Conservation (phyloP, 2,329 filamentous ascomycete species). For the Zymoseptoria crescenta region DNA sequence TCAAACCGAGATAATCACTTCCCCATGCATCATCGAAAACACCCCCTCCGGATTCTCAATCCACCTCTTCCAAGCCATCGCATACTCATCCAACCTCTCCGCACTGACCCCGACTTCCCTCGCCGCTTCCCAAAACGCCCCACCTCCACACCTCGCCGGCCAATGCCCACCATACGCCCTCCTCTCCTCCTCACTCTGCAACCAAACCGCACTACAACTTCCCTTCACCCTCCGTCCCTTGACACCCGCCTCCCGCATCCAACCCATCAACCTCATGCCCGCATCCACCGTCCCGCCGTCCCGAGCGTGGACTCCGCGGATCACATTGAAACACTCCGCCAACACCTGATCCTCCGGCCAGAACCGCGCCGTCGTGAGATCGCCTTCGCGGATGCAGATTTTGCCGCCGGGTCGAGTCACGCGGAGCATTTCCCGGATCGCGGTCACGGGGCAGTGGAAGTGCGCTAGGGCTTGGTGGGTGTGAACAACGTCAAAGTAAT, state of each 20-base stretch:
- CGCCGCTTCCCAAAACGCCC: constrained; percentile 14
- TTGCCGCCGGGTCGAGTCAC: constrained; percentile 6
- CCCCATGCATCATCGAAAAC: constrained; percentile 19
- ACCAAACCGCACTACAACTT: constrained; percentile 7
- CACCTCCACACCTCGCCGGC: constrained; percentile 16
- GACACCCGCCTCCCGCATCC: constrained; percentile 9
- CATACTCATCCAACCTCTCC: constrained; percentile 12
- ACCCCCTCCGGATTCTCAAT: constrained; percentile 11
- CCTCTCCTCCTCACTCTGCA: constrained; percentile 10
- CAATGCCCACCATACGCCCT: constrained; percentile 17
- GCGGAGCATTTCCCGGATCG: constrained; percentile 8
- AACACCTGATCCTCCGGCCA: constrained; percentile 7
- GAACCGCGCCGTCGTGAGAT: constrained; percentile 13
- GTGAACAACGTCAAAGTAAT: constrained; percentile 76
- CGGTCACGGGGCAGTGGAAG: constrained; percentile 39
- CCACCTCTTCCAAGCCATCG: constrained; percentile 17
- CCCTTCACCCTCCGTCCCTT: constrained; percentile 1
- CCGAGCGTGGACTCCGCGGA: constrained; percentile 9
- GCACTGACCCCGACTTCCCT: constrained; percentile 10
- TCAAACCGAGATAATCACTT: constrained; percentile 5
- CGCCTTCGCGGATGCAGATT: constrained; percentile 17
- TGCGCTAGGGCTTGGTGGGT: constrained; percentile 52
- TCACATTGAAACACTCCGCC: constrained; percentile 14
- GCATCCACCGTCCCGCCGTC: constrained; percentile 13
- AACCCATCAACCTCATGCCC: constrained; percentile 9